phyloP scores from a whole-genome alignment of 2,329 filamentous ascomycete genomes.

The Sporothrix protearum region DNA sequence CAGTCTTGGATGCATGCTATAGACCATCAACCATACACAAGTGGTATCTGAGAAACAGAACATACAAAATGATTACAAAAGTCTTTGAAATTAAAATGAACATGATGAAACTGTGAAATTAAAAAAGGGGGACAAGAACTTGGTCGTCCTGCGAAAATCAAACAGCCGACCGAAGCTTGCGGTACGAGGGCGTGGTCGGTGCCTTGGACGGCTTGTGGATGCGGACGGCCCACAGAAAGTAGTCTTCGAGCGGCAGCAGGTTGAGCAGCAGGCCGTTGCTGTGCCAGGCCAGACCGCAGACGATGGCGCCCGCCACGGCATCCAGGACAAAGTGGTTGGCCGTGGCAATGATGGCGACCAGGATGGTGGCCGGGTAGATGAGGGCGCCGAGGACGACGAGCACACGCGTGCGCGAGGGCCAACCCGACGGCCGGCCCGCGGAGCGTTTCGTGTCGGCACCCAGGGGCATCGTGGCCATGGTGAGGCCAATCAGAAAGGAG shows the following conservation, averaged over 20 bases:
- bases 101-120: too few relatives aligned
- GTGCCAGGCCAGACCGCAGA: constrained; percentile 63
- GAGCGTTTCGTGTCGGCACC: constrained; percentile 27
- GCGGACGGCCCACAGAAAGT: constrained; percentile 51
- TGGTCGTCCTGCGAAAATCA: too few relatives aligned
- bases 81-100: too few relatives aligned
- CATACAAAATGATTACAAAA: too few relatives aligned
- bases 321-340: constrained; percentile 72
- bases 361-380: constrained; percentile 61
- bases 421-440: too few relatives aligned
- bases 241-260: constrained; percentile 61
- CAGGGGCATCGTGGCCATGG: constrained; percentile 63
- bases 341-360: constrained; percentile 65
- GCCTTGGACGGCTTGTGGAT: constrained; percentile 24
- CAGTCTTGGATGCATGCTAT: too few relatives aligned
- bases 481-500: constrained; percentile 68
- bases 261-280: constrained; percentile 56
- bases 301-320: constrained; percentile 63
- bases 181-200: neutral
- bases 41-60: too few relatives aligned
- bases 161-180: neutral
- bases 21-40: too few relatives aligned
- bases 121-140: too few relatives aligned
- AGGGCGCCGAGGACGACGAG: constrained; percentile 49
- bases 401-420: constrained; percentile 49